Conservation (phyloP, 2,329 filamentous ascomycete genomes). For the Colletotrichum sp. region DNA sequence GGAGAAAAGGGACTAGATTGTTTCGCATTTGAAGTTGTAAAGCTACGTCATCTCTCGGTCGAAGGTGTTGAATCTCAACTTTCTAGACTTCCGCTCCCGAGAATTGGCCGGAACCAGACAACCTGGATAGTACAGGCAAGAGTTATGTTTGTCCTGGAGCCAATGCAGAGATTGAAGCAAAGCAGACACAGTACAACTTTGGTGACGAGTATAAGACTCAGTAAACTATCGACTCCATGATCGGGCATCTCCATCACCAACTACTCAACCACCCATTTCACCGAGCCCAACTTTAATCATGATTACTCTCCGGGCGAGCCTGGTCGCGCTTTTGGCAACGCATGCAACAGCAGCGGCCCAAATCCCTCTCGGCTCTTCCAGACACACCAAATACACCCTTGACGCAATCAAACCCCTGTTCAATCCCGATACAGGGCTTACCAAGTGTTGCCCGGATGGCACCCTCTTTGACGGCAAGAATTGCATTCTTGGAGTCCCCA, state of each 20-base stretch:
- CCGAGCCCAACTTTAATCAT: background rate
- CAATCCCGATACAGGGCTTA: background rate
- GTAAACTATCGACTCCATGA: background rate
- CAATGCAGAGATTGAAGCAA: too few species aligned
- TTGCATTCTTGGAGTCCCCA: background rate
- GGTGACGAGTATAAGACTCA: background rate
- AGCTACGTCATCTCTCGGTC: background rate
- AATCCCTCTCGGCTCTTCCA: rapidly evolving
- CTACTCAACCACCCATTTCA: background rate
- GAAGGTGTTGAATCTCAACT: background rate
- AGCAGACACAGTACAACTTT: too few species aligned
- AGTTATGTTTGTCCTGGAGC: too few species aligned
- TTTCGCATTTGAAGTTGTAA: too few species aligned
- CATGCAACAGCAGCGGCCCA: background rate
- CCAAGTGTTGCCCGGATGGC: background rate
- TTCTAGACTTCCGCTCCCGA: background rate
- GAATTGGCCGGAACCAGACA: too few species aligned
- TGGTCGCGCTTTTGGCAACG: background rate
- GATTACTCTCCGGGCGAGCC: background rate
- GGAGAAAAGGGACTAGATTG: too few species aligned
- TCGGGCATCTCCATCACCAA: background rate
- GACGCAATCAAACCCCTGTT: background rate
- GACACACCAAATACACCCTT: background rate
- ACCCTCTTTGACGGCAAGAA: background rate
- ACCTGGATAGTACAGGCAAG: too few species aligned